Base-by-base conservation (phyloP, 257 asterid species). In the Jasminum sambac region DNA sequence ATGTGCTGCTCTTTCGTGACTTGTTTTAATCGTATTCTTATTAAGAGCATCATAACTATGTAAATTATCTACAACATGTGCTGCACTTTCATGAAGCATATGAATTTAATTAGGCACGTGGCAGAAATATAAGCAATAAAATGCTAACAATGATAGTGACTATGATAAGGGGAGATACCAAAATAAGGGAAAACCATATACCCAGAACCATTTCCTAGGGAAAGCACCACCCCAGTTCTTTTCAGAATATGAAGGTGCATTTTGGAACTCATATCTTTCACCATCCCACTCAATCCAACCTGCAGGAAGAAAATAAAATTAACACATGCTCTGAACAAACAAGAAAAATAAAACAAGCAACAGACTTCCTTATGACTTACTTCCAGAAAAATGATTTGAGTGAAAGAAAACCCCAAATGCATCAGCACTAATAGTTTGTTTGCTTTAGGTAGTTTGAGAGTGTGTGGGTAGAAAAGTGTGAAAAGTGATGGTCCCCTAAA, bases 261-360 rank as follows among this genome's bases (percentile, higher is more conserved):
- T 72, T 78, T 89, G 82, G 80, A 94, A 94, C 82, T 94, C 96
- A 46, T 76, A 94, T 66, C 90, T 83, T 76, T 85, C 84, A 59
- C 86, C 98, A 72, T 77, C 99, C 99, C 99, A 94, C 82, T 94
- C 98, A 70, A 94, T 94, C 99, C 99, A 94, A 64, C 99, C 99
- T 94, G 90, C 72, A 80, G 66, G 36, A 67, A 73, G 63, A 81
- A 58, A 64, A 76, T 39, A 65, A 50, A 13, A 40, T 9, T 66
- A 68, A 55, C 26, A 58, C 67, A 14, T 72, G 76, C 41, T 62
- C 7, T 8, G 19, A 43, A 36, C 48, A 19, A 26, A 44, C 37
- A 74, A 58, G 46, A 55, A 38, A 5, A 36, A 19, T 34, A 63
- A 74, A 55, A 55, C 9, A 64, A 41, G 21, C 16, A 58, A 65